Percentiles rank a stretch among this genome's conserved stretches.
Evolutionary conservation across 257 asterid species (phyloP).

Genomic region (Salvia splendens): DNA sequence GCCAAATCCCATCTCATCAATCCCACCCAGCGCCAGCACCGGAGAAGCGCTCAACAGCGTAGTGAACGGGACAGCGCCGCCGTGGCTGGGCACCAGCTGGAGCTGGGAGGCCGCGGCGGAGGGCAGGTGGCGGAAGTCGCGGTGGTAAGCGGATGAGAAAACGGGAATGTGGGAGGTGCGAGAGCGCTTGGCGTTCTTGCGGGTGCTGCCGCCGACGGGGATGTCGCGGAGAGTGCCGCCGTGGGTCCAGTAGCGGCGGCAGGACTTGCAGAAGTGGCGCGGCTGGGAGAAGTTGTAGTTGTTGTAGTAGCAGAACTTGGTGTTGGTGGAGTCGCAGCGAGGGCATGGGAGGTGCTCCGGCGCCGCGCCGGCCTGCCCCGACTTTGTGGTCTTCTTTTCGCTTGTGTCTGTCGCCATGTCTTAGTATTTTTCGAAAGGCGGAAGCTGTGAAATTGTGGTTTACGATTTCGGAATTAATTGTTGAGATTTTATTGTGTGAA

Average conservation of each 20-base stretch:
- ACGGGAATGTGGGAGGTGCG: slow-evolving; percentile 41
- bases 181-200: slow-evolving; percentile 82
- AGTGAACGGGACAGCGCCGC: slow-evolving; percentile 39
- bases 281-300: slow-evolving; percentile 95
- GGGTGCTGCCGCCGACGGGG: slow-evolving; percentile 90
- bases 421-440: background rate
- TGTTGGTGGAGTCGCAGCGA: slow-evolving; percentile 84
- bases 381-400: slow-evolving; percentile 44
- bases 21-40: slow-evolving; percentile 62
- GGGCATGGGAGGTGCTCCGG: slow-evolving; percentile 89
- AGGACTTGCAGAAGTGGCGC: slow-evolving; percentile 85
- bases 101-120: slow-evolving; percentile 40
- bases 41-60: slow-evolving; percentile 58
- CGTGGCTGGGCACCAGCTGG: slow-evolving; percentile 43
- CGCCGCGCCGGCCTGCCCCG: slow-evolving; percentile 44
- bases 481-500: slow-evolving; percentile 26
- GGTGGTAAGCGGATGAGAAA: slow-evolving; percentile 23
- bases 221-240: slow-evolving; percentile 94
- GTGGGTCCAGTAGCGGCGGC: slow-evolving; percentile 99
- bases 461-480: background rate
- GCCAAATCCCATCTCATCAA: slow-evolving; percentile 68
- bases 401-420: slow-evolving; percentile 44
- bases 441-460: background rate
- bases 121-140: slow-evolving; percentile 53
- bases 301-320: slow-evolving; percentile 92